A percentile compares a stretch with the other conserved stretches of the same genome.
Conservation (phyloP, 2,329 filamentous ascomycete genomes). For the Penicillium italicum region DNA sequence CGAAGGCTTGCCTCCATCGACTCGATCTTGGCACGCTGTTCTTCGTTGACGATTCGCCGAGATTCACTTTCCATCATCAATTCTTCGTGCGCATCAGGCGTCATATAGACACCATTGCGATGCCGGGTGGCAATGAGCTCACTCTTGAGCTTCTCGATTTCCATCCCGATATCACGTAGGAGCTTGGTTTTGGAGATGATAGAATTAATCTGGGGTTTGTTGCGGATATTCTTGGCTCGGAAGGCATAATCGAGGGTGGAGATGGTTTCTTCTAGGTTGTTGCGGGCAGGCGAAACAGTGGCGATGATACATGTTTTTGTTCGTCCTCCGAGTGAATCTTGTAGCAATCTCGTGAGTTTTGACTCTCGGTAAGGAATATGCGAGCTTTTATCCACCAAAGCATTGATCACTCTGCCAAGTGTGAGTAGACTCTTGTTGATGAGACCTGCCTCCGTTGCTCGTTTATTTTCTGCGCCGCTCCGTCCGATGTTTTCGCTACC, state of each 20-base stretch:
- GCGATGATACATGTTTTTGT: slow-evolving; percentile 99
- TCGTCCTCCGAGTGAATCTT: slow-evolving; percentile 91
- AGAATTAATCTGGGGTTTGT: slow-evolving; percentile 94
- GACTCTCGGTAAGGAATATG: slow-evolving; percentile 94
- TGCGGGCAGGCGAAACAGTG: slow-evolving; percentile 89
- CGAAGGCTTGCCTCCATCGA: slow-evolving; percentile 85
- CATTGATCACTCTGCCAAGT: slow-evolving; percentile 93
- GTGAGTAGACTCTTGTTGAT: slow-evolving; percentile 98
- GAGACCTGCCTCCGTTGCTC: slow-evolving; percentile 87
- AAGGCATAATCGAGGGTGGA: slow-evolving; percentile 98
- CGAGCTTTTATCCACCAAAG: slow-evolving; percentile 79
- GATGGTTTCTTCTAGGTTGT: slow-evolving; percentile 95
- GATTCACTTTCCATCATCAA: slow-evolving; percentile 91
- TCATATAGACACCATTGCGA: slow-evolving; percentile 90
- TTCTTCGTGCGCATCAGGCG: slow-evolving; percentile 83
- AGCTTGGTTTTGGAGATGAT: slow-evolving; percentile 90
- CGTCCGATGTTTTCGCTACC: slow-evolving; percentile 97
- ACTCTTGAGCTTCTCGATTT: slow-evolving; percentile 92
- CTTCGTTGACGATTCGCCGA: slow-evolving; percentile 81
- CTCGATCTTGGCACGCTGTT: slow-evolving; percentile 87
- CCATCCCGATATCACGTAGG: slow-evolving; percentile 80
- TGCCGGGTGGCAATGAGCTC: slow-evolving; percentile 90
- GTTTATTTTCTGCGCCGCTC: slow-evolving; percentile 96
- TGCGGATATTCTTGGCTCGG: slow-evolving; percentile 95
- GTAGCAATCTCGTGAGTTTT: slow-evolving; percentile 87